Conservation (phyloP, 1,284 basidiomycete genomes). For the Chalciporus sp. region DNA sequence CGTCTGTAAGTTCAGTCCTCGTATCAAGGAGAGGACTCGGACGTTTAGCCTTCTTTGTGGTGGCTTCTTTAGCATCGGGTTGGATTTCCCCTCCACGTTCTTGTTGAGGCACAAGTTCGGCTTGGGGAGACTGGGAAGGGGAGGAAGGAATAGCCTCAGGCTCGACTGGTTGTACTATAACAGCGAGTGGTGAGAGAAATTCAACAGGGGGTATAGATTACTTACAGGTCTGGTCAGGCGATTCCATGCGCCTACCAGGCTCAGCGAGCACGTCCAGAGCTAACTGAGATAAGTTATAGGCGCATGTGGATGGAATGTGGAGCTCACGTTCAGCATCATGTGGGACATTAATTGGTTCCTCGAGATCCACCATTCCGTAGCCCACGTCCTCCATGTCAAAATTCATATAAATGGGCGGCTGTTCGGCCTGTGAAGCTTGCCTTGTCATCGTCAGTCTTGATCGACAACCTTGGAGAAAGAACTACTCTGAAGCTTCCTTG, state of each 20-base stretch:
- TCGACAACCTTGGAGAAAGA: background rate
- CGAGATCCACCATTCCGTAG: constrained; percentile 7
- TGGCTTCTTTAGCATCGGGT: constrained; percentile 24
- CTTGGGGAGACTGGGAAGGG: constrained; percentile 27
- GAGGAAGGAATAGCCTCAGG: constrained; percentile 26
- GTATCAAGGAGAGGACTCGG: constrained; percentile 55
- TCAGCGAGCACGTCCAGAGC: constrained; percentile 2
- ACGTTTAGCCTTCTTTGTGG: constrained; percentile 41
- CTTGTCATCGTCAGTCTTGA: constrained; percentile 22
- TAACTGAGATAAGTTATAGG: background rate
- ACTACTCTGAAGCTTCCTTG: constrained; percentile 24
- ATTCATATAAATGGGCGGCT: constrained; percentile 12
- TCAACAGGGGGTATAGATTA: constrained; percentile 2
- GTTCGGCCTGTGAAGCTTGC: constrained; percentile 12
- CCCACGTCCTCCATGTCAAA: constrained; percentile 17
- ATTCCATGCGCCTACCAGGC: constrained; percentile 12
- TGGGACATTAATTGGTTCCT: background rate
- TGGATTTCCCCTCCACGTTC: constrained; percentile 2
- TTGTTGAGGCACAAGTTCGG: constrained; percentile 1
- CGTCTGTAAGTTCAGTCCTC: constrained; percentile 75
- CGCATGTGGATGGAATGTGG: background rate
- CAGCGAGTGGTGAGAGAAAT: constrained; percentile 12
- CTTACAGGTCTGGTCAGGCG: background rate
- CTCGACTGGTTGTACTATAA: constrained; percentile 11
- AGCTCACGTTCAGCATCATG: background rate